Base-by-base conservation (phyloP, 495 filamentous ascomycete genomes). In the Niebla homalea region DNA sequence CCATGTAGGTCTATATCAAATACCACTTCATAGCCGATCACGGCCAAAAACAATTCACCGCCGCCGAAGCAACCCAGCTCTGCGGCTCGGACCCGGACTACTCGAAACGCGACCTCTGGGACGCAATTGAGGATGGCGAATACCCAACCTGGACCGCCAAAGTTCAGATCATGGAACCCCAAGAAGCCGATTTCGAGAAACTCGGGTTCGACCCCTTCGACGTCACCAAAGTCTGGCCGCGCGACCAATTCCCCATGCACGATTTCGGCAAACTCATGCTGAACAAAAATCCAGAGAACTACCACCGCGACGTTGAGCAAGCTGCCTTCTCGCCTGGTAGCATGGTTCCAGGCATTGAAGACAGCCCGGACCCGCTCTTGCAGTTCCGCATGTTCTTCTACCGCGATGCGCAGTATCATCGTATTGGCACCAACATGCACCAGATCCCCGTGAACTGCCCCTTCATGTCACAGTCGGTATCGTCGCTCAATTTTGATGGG, bases 241-340 rank as follows among this genome's bases (percentile, higher is more conserved):
- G 64, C 20, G 48, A 48, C 2, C 49, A 64, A 38, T 73, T 71
- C 50, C 67, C 71, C 4, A 46, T 62, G 51, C 53, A 51, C 51
- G 64, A 73, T 54, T 73, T 85, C 53, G 83, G 83, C 40, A 76
- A 75, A 62, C 64, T 86, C 40, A 71, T 69, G 3, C 62, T 86
- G 21, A 84, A 84, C 67, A 80, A 77, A 64, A 86, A 87, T 62
- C 69, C 72, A 0, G 73, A 85, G 57, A 83, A 85, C 66, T 85
- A 78, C 72, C 78, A 81, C 50, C 73, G 74, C 20, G 70, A 73
- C 46, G 65, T 74, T 35, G 70, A 75, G 49, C 71, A 74, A 59
- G 70, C 72, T 11, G 70, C 72, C 5, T 75, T 74, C 60, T 68
- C 63, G 5, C 70, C 70, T 4, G 65, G 68, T 4, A 68, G 60